Evolutionary conservation across 768 basidiomycete species (phyloP), one percentile per base, ranked within the genome.

Genomic region (Pisolithus tinctorius): DNA sequence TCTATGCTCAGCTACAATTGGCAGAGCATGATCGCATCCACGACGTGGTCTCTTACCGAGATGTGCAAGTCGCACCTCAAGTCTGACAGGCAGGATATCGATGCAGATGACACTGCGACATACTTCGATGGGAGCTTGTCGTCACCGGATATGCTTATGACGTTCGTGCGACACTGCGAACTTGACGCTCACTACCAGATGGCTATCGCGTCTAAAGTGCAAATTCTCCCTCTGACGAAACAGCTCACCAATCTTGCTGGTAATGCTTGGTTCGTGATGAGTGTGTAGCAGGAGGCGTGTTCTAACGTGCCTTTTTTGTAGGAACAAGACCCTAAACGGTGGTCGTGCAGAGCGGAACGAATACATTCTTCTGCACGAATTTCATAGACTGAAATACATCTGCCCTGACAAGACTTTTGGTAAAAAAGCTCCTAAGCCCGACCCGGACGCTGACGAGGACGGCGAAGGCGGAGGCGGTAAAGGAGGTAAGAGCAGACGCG

Each of bases 311-410:
- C 3, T 52, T 25, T 13, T 27, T 26, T 31, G 1, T 60, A 97
- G 94, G 94, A 97, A 94, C 70, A 92, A 94, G 62, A 98, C 96
- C 0, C 68, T 99, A 42, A 97, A 93, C 57, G 95, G 95, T 56
- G 96, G 94, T 59, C 92, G 96, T 49, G 96, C 96, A 0, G 96
- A 98, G 62, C 91, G 96, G 26, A 99, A 98, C 67, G 96, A 98
- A 68, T 99, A 94, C 74, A 97, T 99, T 80, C 72, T 99, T 40
- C 76, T 99, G 16, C 96, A 99, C 66, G 94, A 98, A 66, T 99
- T 99, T 71, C 93, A 99, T 65, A 81, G 86, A 13, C 79, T 93
- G 41, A 97, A 97, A 67, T 97, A 94, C 62, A 83, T 99, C 58
- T 92, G 93, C 57, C 96, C 96, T 1, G 96, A 99, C 74, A 98